Conservation (phyloP, 768 basidiomycete species). For the Nidula microcarpa region DNA sequence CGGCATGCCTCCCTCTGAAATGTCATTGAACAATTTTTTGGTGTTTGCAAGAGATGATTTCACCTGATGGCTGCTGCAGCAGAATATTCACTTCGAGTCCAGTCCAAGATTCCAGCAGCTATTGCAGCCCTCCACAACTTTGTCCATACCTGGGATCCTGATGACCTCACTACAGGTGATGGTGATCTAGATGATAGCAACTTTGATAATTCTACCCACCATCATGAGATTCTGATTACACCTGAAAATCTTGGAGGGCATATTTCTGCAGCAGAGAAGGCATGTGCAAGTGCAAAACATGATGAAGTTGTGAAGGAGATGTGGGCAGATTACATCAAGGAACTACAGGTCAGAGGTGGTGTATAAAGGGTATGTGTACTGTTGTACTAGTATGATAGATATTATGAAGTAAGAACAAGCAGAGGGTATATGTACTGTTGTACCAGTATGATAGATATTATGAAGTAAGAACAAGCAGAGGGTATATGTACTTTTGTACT, state of each 20-base stretch:
- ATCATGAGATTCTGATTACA: background rate
- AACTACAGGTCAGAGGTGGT: background rate
- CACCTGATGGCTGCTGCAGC: conserved; percentile 10
- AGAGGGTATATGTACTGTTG: too few relatives aligned
- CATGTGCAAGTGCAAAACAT: conserved; percentile 3
- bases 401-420: too few relatives aligned
- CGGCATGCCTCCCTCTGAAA: conserved; percentile 24
- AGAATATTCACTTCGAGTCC: conserved; percentile 14
- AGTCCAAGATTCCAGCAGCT: conserved; percentile 16
- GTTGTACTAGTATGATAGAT: too few relatives aligned
- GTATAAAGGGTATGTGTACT: too few relatives aligned
- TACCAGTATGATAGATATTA: too few relatives aligned
- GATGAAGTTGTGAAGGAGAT: conserved; percentile 13
- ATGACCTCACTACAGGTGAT: conserved; percentile 7
- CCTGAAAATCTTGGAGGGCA: conserved; percentile 5
- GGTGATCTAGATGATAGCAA: conserved; percentile 2
- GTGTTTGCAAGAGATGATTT: conserved; percentile 19
- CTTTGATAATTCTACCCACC: background rate
- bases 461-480: too few relatives aligned
- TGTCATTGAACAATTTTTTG: conserved; percentile 24
- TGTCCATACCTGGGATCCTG: conserved; percentile 17
- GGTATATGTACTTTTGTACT: too few relatives aligned
- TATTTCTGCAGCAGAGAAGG: conserved; percentile 5
- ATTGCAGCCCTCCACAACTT: conserved; percentile 21
- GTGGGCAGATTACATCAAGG: conserved; percentile 7